Evolutionary conservation across 495 filamentous ascomycete genomes (phyloP).

Genomic region (Aspergillus mulundensis): DNA sequence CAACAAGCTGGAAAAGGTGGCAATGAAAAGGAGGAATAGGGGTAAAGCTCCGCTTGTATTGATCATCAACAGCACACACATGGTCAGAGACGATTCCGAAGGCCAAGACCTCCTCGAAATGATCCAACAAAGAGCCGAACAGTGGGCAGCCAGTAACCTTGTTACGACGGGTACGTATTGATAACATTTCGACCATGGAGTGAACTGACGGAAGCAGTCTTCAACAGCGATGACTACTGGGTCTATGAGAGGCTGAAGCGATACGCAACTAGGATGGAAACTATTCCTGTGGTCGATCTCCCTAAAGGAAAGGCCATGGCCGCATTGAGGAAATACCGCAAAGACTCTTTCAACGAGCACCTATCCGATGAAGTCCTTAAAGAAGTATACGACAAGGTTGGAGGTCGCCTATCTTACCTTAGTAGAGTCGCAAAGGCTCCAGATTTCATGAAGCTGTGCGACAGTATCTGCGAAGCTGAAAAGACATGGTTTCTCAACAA

Average conservation of each 20-base stretch:
- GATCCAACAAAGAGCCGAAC: conserved; percentile 90
- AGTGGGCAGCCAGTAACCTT: conserved; percentile 87
- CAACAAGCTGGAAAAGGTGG: conserved; percentile 97
- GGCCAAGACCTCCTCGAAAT: conserved; percentile 89
- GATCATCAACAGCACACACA: conserved; percentile 87
- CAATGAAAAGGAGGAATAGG: conserved; percentile 58
- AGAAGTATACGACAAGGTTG: conserved; percentile 77
- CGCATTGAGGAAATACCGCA: conserved; percentile 72
- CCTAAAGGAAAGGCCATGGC: conserved; percentile 68
- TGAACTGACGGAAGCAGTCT: conserved; percentile 40
- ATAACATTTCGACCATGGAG: background rate
- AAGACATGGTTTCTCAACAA: conserved; percentile 94
- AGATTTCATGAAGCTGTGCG: conserved; percentile 74
- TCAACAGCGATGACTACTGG: conserved; percentile 97
- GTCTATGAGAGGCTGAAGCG: conserved; percentile 91
- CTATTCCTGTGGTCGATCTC: conserved; percentile 77
- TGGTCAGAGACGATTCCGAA: conserved; percentile 85
- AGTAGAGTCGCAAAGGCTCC: conserved; percentile 77
- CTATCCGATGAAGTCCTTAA: conserved; percentile 53
- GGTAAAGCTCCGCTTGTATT: conserved; percentile 67
- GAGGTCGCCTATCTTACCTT: conserved; percentile 81
- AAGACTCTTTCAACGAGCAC: conserved; percentile 61
- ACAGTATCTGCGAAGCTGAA: conserved; percentile 73
- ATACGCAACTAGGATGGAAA: conserved; percentile 86
- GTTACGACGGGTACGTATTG: conserved; percentile 61